phyloP scores from a whole-genome alignment of 441 rosid genomes.

The Erodium moschatum region DNA sequence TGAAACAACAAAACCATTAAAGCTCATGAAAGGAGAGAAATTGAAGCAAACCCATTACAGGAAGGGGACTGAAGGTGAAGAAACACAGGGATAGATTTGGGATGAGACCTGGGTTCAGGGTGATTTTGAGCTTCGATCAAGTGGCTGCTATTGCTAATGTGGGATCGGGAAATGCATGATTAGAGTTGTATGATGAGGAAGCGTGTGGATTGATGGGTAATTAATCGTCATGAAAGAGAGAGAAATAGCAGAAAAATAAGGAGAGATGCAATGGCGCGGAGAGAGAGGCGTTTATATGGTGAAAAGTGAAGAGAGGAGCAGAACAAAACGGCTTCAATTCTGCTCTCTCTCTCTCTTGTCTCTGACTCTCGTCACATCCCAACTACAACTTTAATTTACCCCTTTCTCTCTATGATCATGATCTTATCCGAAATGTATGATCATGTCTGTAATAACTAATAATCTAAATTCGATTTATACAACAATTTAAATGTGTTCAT shows the following conservation, averaged over 20 bases:
- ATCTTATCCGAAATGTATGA: no score
- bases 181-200: background rate
- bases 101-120: background rate
- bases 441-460: background rate
- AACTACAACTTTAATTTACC: no score
- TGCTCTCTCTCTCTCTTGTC: conserved; percentile 2
- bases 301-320: conserved; percentile 1
- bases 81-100: background rate
- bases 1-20: background rate
- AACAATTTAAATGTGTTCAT: background rate
- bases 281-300: conserved; percentile 11
- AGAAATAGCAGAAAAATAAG: conserved; percentile 3
- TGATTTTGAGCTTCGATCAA: background rate
- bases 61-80: background rate
- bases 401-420: background rate
- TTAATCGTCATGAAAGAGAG: conserved; percentile 5
- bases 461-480: background rate
- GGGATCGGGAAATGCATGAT: background rate
- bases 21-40: background rate
- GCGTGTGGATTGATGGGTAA: conserved; percentile 1
- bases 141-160: background rate
- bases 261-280: conserved; percentile 10
- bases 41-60: conserved; percentile 1
- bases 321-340: conserved; percentile 3
- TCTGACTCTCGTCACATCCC: background rate